Conservation (phyloP, 495 filamentous ascomycete species). For the Penicillium nucicola region DNA sequence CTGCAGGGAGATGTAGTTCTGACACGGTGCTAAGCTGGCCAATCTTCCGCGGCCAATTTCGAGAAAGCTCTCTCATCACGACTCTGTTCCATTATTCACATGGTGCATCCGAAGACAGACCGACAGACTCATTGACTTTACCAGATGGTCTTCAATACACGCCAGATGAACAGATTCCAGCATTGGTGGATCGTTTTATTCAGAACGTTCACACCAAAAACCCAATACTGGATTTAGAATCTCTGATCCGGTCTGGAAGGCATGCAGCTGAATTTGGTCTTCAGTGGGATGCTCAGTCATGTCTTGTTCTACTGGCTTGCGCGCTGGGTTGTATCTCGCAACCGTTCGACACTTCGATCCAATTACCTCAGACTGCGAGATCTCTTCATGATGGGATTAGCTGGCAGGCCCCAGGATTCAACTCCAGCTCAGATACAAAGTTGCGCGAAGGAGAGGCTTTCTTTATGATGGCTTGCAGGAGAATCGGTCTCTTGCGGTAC, state of each 20-base stretch:
- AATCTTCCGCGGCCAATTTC: conserved; percentile 1
- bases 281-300: conserved; percentile 24
- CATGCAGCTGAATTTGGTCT: conserved; percentile 18
- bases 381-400: not conserved
- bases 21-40: conserved; percentile 6
- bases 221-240: conserved; percentile 25
- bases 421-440: not conserved
- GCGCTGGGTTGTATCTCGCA: conserved; percentile 9
- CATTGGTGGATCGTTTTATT: conserved; percentile 22
- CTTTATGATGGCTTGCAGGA: conserved; percentile 5
- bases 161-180: conserved; percentile 6
- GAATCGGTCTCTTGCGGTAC: conserved; percentile 12
- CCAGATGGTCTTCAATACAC: conserved; percentile 3
- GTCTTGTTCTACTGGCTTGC: conserved; percentile 24
- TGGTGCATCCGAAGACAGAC: not conserved
- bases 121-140: not conserved
- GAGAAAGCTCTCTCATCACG: conserved; percentile 2
- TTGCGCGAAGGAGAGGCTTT: conserved; percentile 6
- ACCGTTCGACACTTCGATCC: conserved; percentile 1
- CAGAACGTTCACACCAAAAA: conserved; percentile 33
- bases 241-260: conserved; percentile 9
- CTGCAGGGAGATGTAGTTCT: not conserved
- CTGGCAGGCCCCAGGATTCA: not conserved
- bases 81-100: conserved; percentile 1
- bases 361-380: not conserved